Conservation (phyloP, 2,329 filamentous ascomycete genomes). For the Ceratocystis cubensis region DNA sequence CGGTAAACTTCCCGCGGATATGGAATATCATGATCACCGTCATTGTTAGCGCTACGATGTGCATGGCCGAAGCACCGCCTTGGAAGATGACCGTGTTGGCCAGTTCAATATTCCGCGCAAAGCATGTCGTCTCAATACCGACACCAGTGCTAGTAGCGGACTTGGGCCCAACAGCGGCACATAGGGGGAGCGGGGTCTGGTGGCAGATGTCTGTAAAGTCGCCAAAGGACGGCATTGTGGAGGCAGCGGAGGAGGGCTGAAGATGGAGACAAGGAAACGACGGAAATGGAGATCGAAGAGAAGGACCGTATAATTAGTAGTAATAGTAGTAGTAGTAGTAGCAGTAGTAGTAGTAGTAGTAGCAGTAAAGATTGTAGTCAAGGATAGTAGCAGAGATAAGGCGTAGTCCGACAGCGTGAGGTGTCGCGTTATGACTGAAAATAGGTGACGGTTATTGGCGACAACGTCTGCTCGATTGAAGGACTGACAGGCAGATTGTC, state of each 20-base stretch:
- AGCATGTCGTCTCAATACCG: slow-evolving; percentile 82
- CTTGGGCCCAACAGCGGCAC: slow-evolving; percentile 68
- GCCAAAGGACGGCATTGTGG: slow-evolving; percentile 66
- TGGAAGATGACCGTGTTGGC: slow-evolving; percentile 99
- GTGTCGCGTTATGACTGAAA: not conserved
- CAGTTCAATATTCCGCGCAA: slow-evolving; percentile 85
- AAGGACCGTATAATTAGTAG: not conserved
- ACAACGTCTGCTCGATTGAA: not conserved
- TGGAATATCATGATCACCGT: slow-evolving; percentile 96
- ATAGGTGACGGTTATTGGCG: not conserved
- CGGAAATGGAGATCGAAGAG: too few relatives aligned
- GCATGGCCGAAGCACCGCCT: slow-evolving; percentile 77
- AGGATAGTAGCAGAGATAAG: not conserved
- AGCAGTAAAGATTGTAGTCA: not conserved
- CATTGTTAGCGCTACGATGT: slow-evolving; percentile 84
- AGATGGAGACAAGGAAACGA: too few relatives aligned
- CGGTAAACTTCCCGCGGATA: slow-evolving; percentile 93
- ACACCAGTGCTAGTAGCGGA: slow-evolving; percentile 53
- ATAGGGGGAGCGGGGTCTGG: slow-evolving; percentile 74
- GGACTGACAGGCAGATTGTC: not conserved
- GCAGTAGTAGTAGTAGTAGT: not conserved
- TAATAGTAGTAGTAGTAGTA: too few relatives aligned
- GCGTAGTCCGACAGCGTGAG: not conserved
- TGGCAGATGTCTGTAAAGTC: slow-evolving; percentile 80
- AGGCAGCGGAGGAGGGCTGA: not conserved